A percentile compares a stretch with the other conserved stretches of the same genome.
These are phyloP conservation scores for Fraxinus quadrangulata DNA, from an alignment of 257 asterid genomes.

Conservation along the genomic window DNA sequence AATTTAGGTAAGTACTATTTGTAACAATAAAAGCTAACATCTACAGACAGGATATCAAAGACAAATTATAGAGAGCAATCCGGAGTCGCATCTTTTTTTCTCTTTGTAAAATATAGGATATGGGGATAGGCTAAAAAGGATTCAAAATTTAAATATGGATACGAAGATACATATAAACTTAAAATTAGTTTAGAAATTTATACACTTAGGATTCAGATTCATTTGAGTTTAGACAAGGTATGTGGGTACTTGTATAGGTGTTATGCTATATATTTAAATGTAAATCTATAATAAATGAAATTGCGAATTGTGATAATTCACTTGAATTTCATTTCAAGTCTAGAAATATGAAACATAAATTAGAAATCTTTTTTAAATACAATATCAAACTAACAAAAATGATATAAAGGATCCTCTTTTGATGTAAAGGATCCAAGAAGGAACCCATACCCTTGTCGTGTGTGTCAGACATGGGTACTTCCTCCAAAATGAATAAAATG, in stretches of 20 bases:
- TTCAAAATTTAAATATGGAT: no score
- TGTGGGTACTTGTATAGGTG: not conserved
- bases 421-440: not conserved
- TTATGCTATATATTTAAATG: no score
- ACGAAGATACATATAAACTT: not conserved
- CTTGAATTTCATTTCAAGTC: not conserved
- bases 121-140: not conserved
- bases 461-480: not conserved
- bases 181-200: no score
- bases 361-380: not conserved
- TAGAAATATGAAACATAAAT: not conserved
- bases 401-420: no score
- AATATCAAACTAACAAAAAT: not conserved
- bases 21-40: slow-evolving; percentile 4
- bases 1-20: not conserved
- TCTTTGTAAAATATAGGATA: not conserved
- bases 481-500: not conserved
- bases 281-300: not conserved
- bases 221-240: no score
- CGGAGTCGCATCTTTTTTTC: not conserved
- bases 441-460: not conserved
- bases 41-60: slow-evolving; percentile 9
- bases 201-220: not conserved
- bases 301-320: not conserved
- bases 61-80: slow-evolving; percentile 22